Evolutionary conservation across 139 green algal species (phyloP).

Genomic region (Monoraphidium neglectum): DNA sequence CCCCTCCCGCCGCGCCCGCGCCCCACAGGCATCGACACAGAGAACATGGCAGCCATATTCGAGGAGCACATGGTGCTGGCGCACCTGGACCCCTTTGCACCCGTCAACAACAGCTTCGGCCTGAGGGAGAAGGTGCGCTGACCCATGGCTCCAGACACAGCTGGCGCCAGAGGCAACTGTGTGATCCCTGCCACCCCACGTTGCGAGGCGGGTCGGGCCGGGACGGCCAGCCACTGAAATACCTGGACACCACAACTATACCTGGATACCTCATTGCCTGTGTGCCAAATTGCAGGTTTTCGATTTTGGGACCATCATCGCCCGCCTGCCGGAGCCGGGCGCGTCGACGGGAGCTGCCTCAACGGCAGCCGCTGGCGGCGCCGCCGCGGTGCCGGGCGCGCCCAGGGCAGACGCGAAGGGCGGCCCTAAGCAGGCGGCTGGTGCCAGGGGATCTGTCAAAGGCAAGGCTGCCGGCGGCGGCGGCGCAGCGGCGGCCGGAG

Average conservation of each 20-base stretch:
- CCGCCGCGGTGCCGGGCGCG: not conserved
- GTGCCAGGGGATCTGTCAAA: not conserved
- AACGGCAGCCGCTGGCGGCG: not conserved
- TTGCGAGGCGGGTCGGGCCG: too few relatives aligned
- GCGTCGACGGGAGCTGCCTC: not conserved
- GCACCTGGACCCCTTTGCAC: constrained; percentile 60
- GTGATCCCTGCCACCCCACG: too few relatives aligned
- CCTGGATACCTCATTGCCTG: too few relatives aligned
- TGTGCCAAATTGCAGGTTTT: too few relatives aligned
- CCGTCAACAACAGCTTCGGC: constrained; percentile 59
- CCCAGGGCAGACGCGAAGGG: constrained; percentile 21
- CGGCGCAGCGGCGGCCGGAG: not conserved
- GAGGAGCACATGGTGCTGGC: constrained; percentile 76
- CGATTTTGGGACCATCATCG: constrained; percentile 76
- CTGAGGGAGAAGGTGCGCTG: constrained; percentile 40
- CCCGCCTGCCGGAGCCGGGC: constrained; percentile 41
- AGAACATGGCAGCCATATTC: constrained; percentile 75
- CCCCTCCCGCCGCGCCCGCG: too few relatives aligned
- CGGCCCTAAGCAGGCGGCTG: not conserved
- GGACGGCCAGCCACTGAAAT: too few relatives aligned
- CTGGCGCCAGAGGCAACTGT: not conserved
- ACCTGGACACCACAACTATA: not conserved
- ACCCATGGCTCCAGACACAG: not conserved
- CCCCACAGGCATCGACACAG: constrained; percentile 63
- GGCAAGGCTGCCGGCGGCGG: not conserved